Conservation (phyloP, 345 rosid species). For the Camelina hispida region DNA sequence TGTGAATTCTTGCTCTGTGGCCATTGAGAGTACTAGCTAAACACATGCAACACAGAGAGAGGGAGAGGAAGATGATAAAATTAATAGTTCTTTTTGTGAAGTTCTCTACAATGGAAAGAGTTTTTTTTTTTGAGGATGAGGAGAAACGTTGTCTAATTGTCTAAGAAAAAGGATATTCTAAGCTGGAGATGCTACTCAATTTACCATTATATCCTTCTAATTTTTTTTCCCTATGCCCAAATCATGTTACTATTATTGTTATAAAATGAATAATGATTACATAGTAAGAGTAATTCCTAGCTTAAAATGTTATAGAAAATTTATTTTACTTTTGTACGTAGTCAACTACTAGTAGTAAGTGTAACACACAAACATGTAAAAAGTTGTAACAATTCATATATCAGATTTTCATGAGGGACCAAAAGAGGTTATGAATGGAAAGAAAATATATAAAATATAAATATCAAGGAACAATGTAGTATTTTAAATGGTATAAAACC, state of each 20-base stretch:
- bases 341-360: background rate
- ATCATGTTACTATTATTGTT: conserved; percentile 1
- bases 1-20: conserved; percentile 44
- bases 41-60: conserved; percentile 38
- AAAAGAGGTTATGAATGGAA: background rate
- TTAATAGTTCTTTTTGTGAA: background rate
- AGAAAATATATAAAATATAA: background rate
- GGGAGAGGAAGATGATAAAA: background rate
- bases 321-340: background rate
- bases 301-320: background rate
- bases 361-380: conserved; percentile 2
- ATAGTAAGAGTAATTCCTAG: background rate
- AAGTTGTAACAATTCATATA: background rate
- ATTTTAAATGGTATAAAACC: background rate
- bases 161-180: conserved; percentile 15
- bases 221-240: background rate
- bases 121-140: conserved; percentile 5
- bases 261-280: background rate
- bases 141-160: conserved; percentile 19
- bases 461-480: background rate
- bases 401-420: background rate
- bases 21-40: conserved; percentile 41
- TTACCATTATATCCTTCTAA: conserved; percentile 15
- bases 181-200: background rate
- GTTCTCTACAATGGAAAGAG: conserved; percentile 18